Conservation (phyloP, 805 yeast species). For the Zygosaccharomyces rouxii region DNA sequence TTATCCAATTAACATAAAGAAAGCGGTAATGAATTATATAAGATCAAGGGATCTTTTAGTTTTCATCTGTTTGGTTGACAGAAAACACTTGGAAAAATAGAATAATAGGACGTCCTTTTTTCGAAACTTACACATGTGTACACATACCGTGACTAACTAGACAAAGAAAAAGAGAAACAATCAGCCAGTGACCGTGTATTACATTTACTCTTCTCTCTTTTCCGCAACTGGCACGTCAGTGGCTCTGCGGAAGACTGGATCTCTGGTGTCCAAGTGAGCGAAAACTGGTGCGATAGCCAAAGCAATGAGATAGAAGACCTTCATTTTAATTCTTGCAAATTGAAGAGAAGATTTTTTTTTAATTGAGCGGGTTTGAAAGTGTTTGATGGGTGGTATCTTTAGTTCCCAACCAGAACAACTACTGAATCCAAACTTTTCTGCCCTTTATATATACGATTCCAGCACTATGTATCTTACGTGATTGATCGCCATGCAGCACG, state of each 20-base stretch:
- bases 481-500: no score
- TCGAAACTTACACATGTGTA: not conserved
- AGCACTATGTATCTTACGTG: no score
- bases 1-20: no score
- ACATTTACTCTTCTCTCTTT: not conserved
- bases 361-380: not conserved
- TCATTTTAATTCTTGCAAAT: not conserved
- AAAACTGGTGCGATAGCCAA: not conserved
- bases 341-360: not conserved
- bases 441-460: no score
- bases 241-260: not conserved
- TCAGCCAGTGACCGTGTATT: not conserved
- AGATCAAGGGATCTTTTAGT: no score
- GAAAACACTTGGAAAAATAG: no score
- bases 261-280: not conserved
- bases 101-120: not conserved
- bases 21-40: no score
- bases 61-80: no score
- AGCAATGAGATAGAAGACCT: not conserved
- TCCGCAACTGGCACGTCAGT: not conserved
- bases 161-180: not conserved
- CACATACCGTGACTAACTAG: not conserved
- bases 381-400: not conserved
- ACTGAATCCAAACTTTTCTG: no score
- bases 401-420: no score